Evolutionary conservation across 139 green algal genomes (phyloP), one percentile per base, ranked within the genome.

Genomic region (Pleodorina starrii): DNA sequence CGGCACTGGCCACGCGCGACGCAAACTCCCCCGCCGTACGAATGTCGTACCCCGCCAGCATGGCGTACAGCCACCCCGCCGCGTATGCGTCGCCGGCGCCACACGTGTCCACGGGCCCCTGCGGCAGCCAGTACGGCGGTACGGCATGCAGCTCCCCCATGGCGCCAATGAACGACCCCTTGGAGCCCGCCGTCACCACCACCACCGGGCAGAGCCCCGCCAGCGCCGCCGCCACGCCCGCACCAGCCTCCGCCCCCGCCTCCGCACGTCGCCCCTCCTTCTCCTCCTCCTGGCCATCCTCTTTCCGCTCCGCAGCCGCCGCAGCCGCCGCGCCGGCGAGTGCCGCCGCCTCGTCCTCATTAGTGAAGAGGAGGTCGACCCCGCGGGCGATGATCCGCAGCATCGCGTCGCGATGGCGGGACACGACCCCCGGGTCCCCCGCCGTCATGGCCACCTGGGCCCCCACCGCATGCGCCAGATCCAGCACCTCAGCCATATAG

Each of bases 31-130:
- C 96, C 79, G 98, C 96, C 25, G 60, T 89, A 1, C 78, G n/a
- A 12, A 96, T 17, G 74, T 95, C 94, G 35, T 91, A 79, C 14
- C 94, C 93, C 1, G 42, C 42, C 59, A 93, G 44, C 38, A 90
- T 66, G 2, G 90, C 83, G 60, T 90, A 93, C 36, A 87, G 43
- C 43, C 89, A 74, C 75, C 83, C 92, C 0, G 75, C 77, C n/a
- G 91, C 88, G 54, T 84, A 93, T 1, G 79, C 85, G 36, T 92
- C 85, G 7, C 87, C 90, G 12, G 90, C 87, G 51, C 97, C 97
- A 80, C 96, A 98, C 0, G 96, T 99, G 91, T 99, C 97, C 54
- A 98, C 94, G 19, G 97, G 95, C 9, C 91, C 76, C 12, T 91
- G n/a, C 9, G 90, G 51, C 0, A 84, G 81, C 96, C 95, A 98